phyloP scores from a whole-genome alignment of 2,329 filamentous ascomycete genomes.

The Diatrype stigma region DNA sequence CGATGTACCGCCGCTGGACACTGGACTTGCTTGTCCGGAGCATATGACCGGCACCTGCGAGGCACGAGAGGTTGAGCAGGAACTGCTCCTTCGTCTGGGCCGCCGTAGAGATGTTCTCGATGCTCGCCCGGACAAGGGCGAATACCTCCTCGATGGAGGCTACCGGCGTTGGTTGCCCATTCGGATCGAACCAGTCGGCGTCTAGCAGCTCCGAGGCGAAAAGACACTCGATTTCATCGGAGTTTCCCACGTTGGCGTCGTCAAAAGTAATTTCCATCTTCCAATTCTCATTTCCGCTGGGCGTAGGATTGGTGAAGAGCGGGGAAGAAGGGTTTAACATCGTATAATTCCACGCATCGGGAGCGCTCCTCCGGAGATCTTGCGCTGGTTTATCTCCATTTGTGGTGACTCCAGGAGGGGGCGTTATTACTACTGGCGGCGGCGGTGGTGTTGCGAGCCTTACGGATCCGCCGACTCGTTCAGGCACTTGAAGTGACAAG shows the following conservation, averaged over 20 bases:
- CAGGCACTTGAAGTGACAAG: slow-evolving; percentile 59
- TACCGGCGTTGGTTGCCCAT: slow-evolving; percentile 37
- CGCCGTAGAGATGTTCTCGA: slow-evolving; percentile 48
- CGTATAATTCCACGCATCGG: slow-evolving; percentile 12
- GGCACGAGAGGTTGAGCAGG: slow-evolving; percentile 54
- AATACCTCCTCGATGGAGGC: slow-evolving; percentile 49
- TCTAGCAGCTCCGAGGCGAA: slow-evolving; percentile 48
- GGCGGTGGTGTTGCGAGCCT: slow-evolving; percentile 57
- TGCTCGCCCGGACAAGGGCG: slow-evolving; percentile 49
- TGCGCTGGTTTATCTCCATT: slow-evolving; percentile 10
- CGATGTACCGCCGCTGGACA: slow-evolving; percentile 40
- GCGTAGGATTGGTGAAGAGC: slow-evolving; percentile 18
- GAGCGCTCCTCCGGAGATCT: slow-evolving; percentile 4
- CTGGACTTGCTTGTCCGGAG: slow-evolving; percentile 38
- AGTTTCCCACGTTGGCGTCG: slow-evolving; percentile 47
- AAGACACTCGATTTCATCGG: slow-evolving; percentile 52
- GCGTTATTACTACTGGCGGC: slow-evolving; percentile 46
- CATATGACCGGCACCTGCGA: slow-evolving; percentile 50
- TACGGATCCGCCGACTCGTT: slow-evolving; percentile 56
- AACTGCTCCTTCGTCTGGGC: slow-evolving; percentile 51
- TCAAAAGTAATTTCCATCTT: slow-evolving; percentile 24
- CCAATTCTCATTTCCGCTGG: slow-evolving; percentile 12
- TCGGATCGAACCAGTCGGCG: slow-evolving; percentile 48
- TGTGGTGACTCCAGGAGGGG: slow-evolving; percentile 35
- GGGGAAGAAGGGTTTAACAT: slow-evolving; percentile 21